A percentile compares a stretch with the other conserved stretches of the same genome.
Evolutionary conservation across 371 early-diverging fungal species (phyloP).

Genomic region (Mortierella sp.): DNA sequence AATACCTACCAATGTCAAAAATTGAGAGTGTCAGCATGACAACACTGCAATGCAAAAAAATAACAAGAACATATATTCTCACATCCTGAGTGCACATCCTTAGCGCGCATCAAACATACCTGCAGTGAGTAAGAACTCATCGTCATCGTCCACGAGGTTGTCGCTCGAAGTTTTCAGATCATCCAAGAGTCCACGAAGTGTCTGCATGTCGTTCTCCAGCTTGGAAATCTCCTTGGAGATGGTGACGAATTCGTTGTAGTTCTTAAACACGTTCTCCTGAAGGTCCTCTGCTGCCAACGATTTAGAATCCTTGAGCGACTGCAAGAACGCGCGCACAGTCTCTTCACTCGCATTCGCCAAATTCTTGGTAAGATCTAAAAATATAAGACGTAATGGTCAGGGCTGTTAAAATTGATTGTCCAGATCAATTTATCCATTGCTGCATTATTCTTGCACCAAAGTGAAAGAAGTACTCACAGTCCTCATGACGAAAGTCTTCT

Average conservation of each 20-base stretch:
- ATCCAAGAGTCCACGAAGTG: constrained; percentile 75
- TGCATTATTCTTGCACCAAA: not conserved
- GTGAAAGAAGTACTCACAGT: constrained; percentile 45
- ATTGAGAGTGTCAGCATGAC: not conserved
- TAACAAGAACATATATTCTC: not conserved
- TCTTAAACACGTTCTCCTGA: constrained; percentile 92
- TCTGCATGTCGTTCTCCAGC: constrained; percentile 80
- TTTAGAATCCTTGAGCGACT: constrained; percentile 79
- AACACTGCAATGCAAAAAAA: not conserved
- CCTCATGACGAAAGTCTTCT: constrained; percentile 58
- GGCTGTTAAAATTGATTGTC: not conserved
- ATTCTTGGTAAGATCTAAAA: constrained; percentile 65
- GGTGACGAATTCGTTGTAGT: constrained; percentile 94
- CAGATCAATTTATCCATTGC: not conserved
- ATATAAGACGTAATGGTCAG: not conserved
- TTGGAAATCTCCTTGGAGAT: constrained; percentile 95
- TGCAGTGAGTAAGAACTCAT: constrained; percentile 55
- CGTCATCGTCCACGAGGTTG: constrained; percentile 65
- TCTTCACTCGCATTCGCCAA: constrained; percentile 74
- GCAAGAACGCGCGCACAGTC: constrained; percentile 70
- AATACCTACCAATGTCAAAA: constrained; percentile 29
- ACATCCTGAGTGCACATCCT: not conserved
- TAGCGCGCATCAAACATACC: constrained; percentile 7
- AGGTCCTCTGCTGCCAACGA: constrained; percentile 85
- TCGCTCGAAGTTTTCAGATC: constrained; percentile 79